Base-by-base conservation (phyloP, 257 asterid species). In the Scutellaria minor region DNA sequence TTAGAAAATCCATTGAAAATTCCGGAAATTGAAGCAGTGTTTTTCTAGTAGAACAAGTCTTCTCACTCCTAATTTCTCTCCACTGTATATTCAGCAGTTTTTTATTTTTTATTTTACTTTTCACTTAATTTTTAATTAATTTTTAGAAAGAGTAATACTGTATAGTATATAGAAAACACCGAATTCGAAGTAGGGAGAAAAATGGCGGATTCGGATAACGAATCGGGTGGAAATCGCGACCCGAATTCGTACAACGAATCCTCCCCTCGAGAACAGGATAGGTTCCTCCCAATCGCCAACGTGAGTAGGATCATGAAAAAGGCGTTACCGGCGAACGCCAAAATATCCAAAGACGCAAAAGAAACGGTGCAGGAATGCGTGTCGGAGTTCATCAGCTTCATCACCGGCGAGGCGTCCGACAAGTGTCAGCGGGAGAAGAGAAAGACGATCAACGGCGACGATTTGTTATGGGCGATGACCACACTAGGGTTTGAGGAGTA, bases 171-270 rank as follows among this genome's bases (percentile, higher is more conserved):
- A 31, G 0, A 31, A 31, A 31, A 31, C 37, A 31, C 37, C 5
- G 37, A 31, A 31, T 31, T 31, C 5, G 5, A 31, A 31, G 37
- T 31, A 31, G 37, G 31, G 15, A 20, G 0, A 39, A 58, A 6
- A 56, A 89, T 91, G 97, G 97, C 91, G 22, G 97, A 91, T 80
- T 89, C 96, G 4, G 97, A 89, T 71, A 91, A 89, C 74, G 96
- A 91, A 76, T 91, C 97, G 13, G 96, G 96, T 45, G 96, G 94
- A 1, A 81, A 87, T 18, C 84, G 80, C 42, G 87, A 82, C 50
- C 81, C 75, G 75, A 77, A 73, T 73, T 70, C 77, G 56, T 82
- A 57, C 69, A 60, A 64, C 76, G 92, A 84, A n/a, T 64, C 57
- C 50, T 86, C 89, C 6, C 82, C 77, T 0, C 79, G 83, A n/a